A percentile compares a stretch with the other conserved stretches of the same genome.
Conservation (phyloP, 208 protist species). For the Vickermania spadyakhi region DNA sequence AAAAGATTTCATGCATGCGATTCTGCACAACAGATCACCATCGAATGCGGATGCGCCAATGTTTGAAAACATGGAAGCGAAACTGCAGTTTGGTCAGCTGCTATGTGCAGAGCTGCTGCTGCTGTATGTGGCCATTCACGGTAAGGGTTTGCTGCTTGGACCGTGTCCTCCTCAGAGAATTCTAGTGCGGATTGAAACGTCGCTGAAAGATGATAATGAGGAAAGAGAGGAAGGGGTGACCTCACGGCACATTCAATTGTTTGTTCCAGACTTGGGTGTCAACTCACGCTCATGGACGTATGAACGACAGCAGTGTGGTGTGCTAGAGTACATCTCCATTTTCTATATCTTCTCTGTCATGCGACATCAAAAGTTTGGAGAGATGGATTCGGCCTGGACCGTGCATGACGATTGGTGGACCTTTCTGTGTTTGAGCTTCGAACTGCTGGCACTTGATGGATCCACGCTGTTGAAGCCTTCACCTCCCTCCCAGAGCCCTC, state of each 20-base stretch:
- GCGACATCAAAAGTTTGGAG: constrained; percentile 24
- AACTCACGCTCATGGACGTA: constrained; percentile 63
- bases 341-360: constrained; percentile 64
- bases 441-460: constrained; percentile 54
- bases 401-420: constrained; percentile 78
- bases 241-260: constrained; percentile 46
- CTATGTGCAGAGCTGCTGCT: constrained; percentile 58
- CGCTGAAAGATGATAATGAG: constrained; percentile 3
- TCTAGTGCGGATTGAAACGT: constrained; percentile 46
- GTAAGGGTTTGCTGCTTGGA: constrained; percentile 72
- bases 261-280: constrained; percentile 55
- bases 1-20: constrained; percentile 60
- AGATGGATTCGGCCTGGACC: constrained; percentile 46
- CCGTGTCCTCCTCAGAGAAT: constrained; percentile 57
- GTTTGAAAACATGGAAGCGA: constrained; percentile 27
- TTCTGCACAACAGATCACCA: constrained; percentile 19
- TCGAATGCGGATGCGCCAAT: neutral
- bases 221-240: constrained; percentile 12
- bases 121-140: constrained; percentile 56
- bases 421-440: constrained; percentile 65
- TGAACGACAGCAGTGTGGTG: constrained; percentile 78
- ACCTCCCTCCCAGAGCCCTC: constrained; percentile 11
- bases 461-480: constrained; percentile 35
- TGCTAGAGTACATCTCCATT: constrained; percentile 74
- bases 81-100: constrained; percentile 51